Conservation (phyloP, 2,329 filamentous ascomycete species). For the Neoarthrinium moseri region DNA sequence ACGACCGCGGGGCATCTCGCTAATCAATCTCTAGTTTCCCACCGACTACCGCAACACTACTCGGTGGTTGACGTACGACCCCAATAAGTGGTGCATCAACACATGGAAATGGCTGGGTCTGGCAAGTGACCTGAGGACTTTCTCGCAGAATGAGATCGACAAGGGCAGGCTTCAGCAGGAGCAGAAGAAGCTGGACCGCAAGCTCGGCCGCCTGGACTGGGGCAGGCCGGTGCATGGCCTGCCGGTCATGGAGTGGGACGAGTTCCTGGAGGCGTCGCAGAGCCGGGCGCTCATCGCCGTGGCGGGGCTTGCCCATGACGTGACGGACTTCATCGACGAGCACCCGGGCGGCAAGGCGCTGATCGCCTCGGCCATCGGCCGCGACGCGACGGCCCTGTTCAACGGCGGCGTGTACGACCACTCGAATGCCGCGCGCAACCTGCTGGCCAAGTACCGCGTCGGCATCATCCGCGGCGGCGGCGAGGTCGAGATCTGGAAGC, state of each 20-base stretch:
- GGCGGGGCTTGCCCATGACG: constrained; percentile 62
- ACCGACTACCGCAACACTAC: constrained; percentile 92
- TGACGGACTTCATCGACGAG: constrained; percentile 61
- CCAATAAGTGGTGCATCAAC: constrained; percentile 89
- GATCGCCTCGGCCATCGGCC: constrained; percentile 60
- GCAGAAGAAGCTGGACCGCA: constrained; percentile 65
- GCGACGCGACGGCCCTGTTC: constrained; percentile 67
- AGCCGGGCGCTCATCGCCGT: constrained; percentile 57
- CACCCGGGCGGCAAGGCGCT: constrained; percentile 64
- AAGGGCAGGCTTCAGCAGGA: constrained; percentile 66
- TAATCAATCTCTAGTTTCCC: constrained; percentile 59
- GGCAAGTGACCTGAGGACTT: constrained; percentile 85
- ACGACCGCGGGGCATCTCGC: neutral
- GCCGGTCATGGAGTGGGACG: constrained; percentile 63
- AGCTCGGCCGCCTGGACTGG: constrained; percentile 60
- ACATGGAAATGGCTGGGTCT: constrained; percentile 80
- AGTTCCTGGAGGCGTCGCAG: constrained; percentile 59
- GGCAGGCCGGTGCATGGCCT: constrained; percentile 49
- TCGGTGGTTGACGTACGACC: constrained; percentile 88
- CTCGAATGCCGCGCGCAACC: constrained; percentile 63
- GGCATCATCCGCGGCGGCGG: constrained; percentile 63
- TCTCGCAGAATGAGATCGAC: constrained; percentile 81
- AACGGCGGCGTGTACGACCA: constrained; percentile 66
- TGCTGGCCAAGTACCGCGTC: constrained; percentile 62
- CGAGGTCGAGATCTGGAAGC: constrained; percentile 66